Conservation (phyloP, 805 yeast species). For the Ogataea degrootiae region DNA sequence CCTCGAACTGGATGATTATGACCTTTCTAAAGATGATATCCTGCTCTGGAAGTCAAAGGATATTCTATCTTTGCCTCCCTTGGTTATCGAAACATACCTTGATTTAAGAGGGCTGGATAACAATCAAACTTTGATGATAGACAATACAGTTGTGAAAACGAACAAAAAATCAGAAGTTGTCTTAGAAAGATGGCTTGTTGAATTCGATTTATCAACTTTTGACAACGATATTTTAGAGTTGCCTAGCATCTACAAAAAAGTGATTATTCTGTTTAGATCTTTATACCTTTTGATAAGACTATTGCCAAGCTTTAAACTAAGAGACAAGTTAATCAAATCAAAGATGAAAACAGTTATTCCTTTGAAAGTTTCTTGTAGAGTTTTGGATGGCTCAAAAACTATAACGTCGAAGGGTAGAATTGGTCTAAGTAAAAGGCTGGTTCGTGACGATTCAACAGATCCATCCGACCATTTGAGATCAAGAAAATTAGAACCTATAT, state of each 20-base stretch:
- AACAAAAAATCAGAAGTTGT: slow-evolving; percentile 78
- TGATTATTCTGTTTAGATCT: slow-evolving; percentile 69
- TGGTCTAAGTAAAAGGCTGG: slow-evolving; percentile 61
- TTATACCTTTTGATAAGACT: slow-evolving; percentile 61
- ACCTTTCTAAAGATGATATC: slow-evolving; percentile 48
- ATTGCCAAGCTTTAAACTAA: slow-evolving; percentile 67
- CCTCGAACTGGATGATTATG: slow-evolving; percentile 38
- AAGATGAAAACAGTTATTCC: slow-evolving; percentile 25
- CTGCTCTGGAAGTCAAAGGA: slow-evolving; percentile 53
- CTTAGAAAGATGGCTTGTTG: slow-evolving; percentile 88
- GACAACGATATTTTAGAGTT: slow-evolving; percentile 44
- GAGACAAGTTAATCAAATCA: slow-evolving; percentile 36
- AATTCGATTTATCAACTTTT: slow-evolving; percentile 53
- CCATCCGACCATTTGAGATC: slow-evolving; percentile 46
- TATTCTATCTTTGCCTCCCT: slow-evolving; percentile 57
- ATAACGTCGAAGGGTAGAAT: slow-evolving; percentile 79
- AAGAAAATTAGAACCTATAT: slow-evolving; percentile 62
- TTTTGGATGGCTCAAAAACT: slow-evolving; percentile 73
- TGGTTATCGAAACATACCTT: slow-evolving; percentile 74
- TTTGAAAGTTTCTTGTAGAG: slow-evolving; percentile 50
- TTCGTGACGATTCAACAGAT: slow-evolving; percentile 13
- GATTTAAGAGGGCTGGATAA: slow-evolving; percentile 24
- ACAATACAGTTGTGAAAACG: slow-evolving; percentile 48
- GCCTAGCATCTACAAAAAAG: slow-evolving; percentile 67
- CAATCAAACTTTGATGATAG: slow-evolving; percentile 21